Base-by-base conservation (phyloP, 1,139 yeast genomes). In the Arxiozyma telluris region DNA sequence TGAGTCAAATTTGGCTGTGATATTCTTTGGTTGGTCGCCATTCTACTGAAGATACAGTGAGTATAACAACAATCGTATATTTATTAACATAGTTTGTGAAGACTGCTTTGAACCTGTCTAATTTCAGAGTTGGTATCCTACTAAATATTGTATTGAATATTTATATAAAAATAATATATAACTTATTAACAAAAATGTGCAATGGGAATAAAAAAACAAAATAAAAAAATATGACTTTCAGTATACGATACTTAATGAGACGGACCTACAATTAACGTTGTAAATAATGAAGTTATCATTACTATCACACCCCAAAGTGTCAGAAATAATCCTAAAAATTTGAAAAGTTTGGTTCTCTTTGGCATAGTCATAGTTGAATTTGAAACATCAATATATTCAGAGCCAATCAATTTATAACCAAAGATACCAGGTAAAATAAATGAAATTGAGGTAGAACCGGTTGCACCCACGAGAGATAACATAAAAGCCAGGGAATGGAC, bases 381-480 rank as follows among this genome's bases (percentile, higher is more conserved):
- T 4, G 59, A 54, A 8, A n/a, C 22, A 12, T 22, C 38, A 6
- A 58, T 55, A 53, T 72, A 66, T 45, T 83, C 76, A 2, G 77
- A 70, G 1, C 78, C 78, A 39, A 85, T 79, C 59, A 90, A 76
- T 61, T 80, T 78, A 71, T 78, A 89, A 15, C 95, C 96, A 70
- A 91, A 91, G 42, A 90, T 74, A 0, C 98, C 98, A 0, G 98
- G 98, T 54, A 91, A 76, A 52, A 91, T 90, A 68, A 91, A 91
- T 18, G 96, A 87, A 55, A 91, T 91, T 17, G 96, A 84, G 0
- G 97, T 90, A 1, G 96, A 88, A 0, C 98, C 98, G 0, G 97
- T 91, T 2, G 96, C 85, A 1, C 98, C 98, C 6, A 91, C 97
- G 70, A 91, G 82, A 5, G 96, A 96, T 58, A 91, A 76, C 43